Base-by-base conservation (phyloP, 768 basidiomycete genomes). In the Lactifluus piperatus region DNA sequence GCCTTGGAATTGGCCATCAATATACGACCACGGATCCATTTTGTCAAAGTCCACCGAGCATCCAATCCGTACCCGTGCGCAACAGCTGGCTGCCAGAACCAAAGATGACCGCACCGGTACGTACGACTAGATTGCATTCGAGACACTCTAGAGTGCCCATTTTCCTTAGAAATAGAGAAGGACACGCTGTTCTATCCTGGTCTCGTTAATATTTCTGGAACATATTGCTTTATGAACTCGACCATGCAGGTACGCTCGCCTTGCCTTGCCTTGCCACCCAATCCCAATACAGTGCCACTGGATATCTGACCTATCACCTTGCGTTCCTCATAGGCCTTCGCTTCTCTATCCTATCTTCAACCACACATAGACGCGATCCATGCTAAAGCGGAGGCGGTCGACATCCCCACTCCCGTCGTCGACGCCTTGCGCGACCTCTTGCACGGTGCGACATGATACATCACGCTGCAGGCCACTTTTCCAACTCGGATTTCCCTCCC, bases 171-270 rank as follows among this genome's bases (percentile, higher is more conserved):
- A 39, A 43, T 45, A 18, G 63, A 66, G 45, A 65, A 65, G 44
- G 64, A 70, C 54, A 66, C 78, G 16, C 76, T 78, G 22, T 79
- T 84, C 66, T 97, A 91, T 71, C 88, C 94, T 2, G 94, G 94
- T 0, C 85, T 97, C 51, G 88, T 97, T 68, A 97, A 97, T 67
- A 86, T 94, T 37, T 94, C 93, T 9, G 94, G 94, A 11, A 95
- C 93, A 52, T 90, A 95, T 64, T 97, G 95, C 69, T 98, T 97
- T 76, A 90, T 97, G 85, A 95, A 98, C 70, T 94, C 95, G 13
- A 93, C 93, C 3, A 75, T 97, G 10, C 95, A 97, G 81, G 91
- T 81, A 20, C 18, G 57, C 47, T 47, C 47, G 14, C 49, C 44
- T 52, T 51, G 10, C 24, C 32, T 11, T 34, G 34, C 34, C 3